A percentile compares a stretch with the other conserved stretches of the same genome.
Conservation (phyloP, 108 stramenopile genomes). For the Conticribra guillardii region DNA sequence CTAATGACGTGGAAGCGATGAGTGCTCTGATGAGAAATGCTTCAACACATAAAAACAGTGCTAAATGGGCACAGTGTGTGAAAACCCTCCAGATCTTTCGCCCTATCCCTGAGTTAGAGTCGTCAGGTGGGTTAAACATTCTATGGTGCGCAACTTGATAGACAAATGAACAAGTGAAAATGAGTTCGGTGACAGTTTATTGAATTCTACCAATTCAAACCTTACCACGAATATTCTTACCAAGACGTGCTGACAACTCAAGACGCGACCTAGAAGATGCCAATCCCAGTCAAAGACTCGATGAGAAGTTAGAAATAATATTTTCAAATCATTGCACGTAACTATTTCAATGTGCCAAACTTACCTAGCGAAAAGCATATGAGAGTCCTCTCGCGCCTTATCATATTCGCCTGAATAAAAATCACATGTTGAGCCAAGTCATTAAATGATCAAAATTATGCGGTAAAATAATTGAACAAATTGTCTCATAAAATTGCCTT, state of each 20-base stretch:
- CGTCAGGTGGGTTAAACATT: neutral
- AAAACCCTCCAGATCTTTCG: constrained; percentile 6
- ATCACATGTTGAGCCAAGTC: neutral
- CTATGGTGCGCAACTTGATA: constrained; percentile 2
- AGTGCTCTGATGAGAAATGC: constrained; percentile 9
- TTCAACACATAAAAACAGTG: neutral
- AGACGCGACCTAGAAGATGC: neutral
- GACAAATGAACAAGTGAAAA: neutral
- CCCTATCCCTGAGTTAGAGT: constrained; percentile 1
- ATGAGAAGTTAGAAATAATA: no score
- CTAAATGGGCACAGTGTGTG: neutral
- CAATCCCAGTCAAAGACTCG: no score
- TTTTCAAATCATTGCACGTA: no score
- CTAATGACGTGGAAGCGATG: neutral
- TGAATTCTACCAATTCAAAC: neutral
- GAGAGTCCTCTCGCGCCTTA: no score
- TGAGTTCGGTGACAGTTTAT: neutral
- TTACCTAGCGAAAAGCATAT: no score
- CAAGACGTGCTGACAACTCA: neutral
- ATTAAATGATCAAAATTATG: neutral
- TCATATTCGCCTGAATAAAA: neutral
- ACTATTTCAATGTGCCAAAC: no score
- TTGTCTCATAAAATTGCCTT: neutral
- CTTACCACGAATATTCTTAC: neutral
- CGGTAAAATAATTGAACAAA: no score